Percentiles rank a stretch among this genome's conserved stretches.
phyloP scores from a whole-genome alignment of 768 basidiomycete genomes.

The Amanita inopinata region DNA sequence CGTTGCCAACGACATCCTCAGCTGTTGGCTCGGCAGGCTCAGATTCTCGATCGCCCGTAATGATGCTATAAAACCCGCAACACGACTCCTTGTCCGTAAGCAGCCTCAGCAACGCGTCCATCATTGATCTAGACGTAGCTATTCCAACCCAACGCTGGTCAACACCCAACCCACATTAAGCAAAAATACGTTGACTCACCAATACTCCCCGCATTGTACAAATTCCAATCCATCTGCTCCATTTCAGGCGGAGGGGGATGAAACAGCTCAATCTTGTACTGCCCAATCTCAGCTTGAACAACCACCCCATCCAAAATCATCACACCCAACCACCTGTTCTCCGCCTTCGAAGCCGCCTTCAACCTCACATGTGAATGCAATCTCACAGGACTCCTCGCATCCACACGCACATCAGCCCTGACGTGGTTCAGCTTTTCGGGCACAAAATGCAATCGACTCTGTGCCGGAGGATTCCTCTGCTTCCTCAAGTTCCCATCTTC shows the following conservation, averaged over 20 bases:
- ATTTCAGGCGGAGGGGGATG: slow-evolving; percentile 56
- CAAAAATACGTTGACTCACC: slow-evolving; percentile 24
- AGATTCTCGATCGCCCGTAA: slow-evolving; percentile 24
- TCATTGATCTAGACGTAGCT: slow-evolving; percentile 59
- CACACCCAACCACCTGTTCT: slow-evolving; percentile 35
- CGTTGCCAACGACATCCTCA: slow-evolving; percentile 3
- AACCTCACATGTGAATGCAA: slow-evolving; percentile 61
- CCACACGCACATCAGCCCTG: slow-evolving; percentile 46
- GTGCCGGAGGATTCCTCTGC: slow-evolving; percentile 33
- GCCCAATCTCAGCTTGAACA: slow-evolving; percentile 39
- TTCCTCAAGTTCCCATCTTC: slow-evolving; percentile 44
- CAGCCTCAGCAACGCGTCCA: slow-evolving; percentile 48
- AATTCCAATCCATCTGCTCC: slow-evolving; percentile 49
- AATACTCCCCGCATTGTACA: slow-evolving; percentile 53
- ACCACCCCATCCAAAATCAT: slow-evolving; percentile 53
- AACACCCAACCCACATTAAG: neutral
- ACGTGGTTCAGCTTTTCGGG: slow-evolving; percentile 29
- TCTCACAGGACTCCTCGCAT: slow-evolving; percentile 36
- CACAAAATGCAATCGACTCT: slow-evolving; percentile 28
- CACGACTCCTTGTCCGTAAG: slow-evolving; percentile 31
- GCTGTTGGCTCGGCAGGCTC: neutral
- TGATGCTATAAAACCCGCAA: slow-evolving; percentile 40
- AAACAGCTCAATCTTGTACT: slow-evolving; percentile 41
- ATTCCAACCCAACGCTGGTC: neutral
- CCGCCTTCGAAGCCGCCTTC: slow-evolving; percentile 45